Base-by-base conservation (phyloP, 768 basidiomycete genomes). In the Rhizopogon salebrosus region DNA sequence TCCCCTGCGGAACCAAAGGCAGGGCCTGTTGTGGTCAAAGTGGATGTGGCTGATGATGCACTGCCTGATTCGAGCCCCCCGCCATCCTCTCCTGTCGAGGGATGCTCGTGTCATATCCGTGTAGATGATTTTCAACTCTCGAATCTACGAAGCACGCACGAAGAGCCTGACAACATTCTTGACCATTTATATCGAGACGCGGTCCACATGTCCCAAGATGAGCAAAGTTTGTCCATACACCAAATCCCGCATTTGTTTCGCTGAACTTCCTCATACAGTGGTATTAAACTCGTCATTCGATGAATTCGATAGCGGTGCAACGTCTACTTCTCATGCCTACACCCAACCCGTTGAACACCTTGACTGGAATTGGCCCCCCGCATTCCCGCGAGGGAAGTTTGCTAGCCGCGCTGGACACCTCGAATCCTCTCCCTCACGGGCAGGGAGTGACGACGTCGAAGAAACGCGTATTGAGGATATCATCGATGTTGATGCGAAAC, bases 351-450 rank as follows among this genome's bases (percentile, higher is more conserved):
- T 24, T 16, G 56, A 53, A 9, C 64, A 71, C 45, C 58, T 67
- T 3, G 63, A 73, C 39, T 73, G 72, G 72, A 69, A 66, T 52
- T 62, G 60, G 51, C 70, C 71, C 18, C 67, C 70, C 16, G 70
- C 70, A 1, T 70, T 70, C 49, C 52, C 64, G 18, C 22, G 39
- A 5, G 67, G 65, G 4, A 58, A 59, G 20, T 22, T 61, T 2
- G 56, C 67, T 20, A 62, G 57, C 6, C 45, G 55, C 11, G 39
- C 57, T 34, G 57, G 59, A 23, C 53, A 59, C 20, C 54, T 58
- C 27, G 55, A 43, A 18, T 53, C 51, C 57, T 51, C 52, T 18
- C 34, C 52, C 29, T 23, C 52, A 36, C 27, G 22, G 3, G 31
- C 8, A n/a, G 49, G 24, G 22, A 37, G 1, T 11, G 48, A 41